Evolutionary conservation across 2,329 filamentous ascomycete genomes (phyloP).

Genomic region (Aspergillus awamori): DNA sequence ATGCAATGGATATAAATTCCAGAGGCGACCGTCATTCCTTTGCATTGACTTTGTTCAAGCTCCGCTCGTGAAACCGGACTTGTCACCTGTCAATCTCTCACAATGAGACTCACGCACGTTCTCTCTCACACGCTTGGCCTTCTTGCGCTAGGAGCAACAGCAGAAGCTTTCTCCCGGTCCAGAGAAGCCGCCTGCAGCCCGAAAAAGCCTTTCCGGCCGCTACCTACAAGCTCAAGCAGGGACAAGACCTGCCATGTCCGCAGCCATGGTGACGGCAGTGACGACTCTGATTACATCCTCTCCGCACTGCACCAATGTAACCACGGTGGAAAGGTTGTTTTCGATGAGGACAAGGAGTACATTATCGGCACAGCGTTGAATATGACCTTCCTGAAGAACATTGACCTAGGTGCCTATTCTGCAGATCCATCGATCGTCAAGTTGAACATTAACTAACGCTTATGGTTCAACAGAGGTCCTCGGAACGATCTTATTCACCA

Average conservation of each 20-base stretch:
- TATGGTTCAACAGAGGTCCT: slow-evolving; percentile 52
- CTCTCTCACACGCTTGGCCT: slow-evolving; percentile 28
- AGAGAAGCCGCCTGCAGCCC: slow-evolving; percentile 32
- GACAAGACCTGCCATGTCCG: slow-evolving; percentile 35
- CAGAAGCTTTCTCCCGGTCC: slow-evolving; percentile 24
- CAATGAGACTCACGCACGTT: slow-evolving; percentile 31
- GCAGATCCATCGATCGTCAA: slow-evolving; percentile 8
- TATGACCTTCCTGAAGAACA: slow-evolving; percentile 63
- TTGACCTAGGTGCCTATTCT: slow-evolving; percentile 60
- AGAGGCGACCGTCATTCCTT: neutral
- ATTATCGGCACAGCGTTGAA: slow-evolving; percentile 67
- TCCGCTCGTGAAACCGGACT: neutral
- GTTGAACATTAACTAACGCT: neutral
- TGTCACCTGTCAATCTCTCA: slow-evolving; percentile 1
- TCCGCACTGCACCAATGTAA: slow-evolving; percentile 63
- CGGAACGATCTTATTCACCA: slow-evolving; percentile 64
- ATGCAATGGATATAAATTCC: neutral
- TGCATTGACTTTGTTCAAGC: too few relatives aligned
- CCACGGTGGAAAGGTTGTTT: slow-evolving; percentile 63
- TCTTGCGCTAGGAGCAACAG: slow-evolving; percentile 23
- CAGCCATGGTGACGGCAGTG: slow-evolving; percentile 35
- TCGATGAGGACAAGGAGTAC: slow-evolving; percentile 59
- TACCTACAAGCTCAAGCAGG: slow-evolving; percentile 30
- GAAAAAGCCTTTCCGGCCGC: slow-evolving; percentile 33
- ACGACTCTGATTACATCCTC: slow-evolving; percentile 58